Base-by-base conservation (phyloP, 139 green algal genomes). In the Micractinium conductrix region DNA sequence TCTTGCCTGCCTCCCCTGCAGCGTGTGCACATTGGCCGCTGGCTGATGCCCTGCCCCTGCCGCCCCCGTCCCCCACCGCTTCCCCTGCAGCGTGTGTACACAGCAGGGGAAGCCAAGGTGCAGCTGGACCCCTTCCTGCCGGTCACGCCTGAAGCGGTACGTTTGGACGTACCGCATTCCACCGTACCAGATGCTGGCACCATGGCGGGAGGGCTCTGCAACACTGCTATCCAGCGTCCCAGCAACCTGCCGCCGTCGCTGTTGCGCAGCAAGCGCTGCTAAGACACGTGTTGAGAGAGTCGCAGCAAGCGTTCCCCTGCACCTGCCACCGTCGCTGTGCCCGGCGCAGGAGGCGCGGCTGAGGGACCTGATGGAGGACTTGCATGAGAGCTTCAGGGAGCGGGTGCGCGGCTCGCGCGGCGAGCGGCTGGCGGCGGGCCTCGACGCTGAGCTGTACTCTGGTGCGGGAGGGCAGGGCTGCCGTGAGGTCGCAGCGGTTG, bases 91-190 rank as follows among this genome's bases (percentile, higher is more conserved):
- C 73, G 89, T 30, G 35, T 90, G 43, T 88, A 67, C 43, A 91
- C 87, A 2, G 84, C 84, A 16, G 88, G 88, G 17, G 50, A 86
- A n/a, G 68, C 74, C 53, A 92, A 92, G 86, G 38, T 78, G 33
- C 74, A 74, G 44, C 65, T 92, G 62, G 89, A 92, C 81, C 89
- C 89, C 2, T 92, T 92, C 76, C 79, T 84, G 74, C 79, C 80
- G 2, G 80, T 87, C 37, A 21, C 76, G 19, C 50, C 74, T 2
- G 84, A 89, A 28, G 62, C 62, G 62, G 28, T 37, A 10, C 19
- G 28, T 19, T 69, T 12, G 30, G 28, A 69, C 10, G 62, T 19
- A 69, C n/a, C n/a, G n/a, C n/a, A n/a, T n/a, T n/a, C n/a, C n/a
- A n/a, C n/a, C n/a, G n/a, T n/a, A n/a, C n/a, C n/a, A n/a, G n/a